Evolutionary conservation across 352 stramenopile genomes (phyloP), one percentile per base, ranked within the genome.

Genomic region (Phytopythium montanum): DNA sequence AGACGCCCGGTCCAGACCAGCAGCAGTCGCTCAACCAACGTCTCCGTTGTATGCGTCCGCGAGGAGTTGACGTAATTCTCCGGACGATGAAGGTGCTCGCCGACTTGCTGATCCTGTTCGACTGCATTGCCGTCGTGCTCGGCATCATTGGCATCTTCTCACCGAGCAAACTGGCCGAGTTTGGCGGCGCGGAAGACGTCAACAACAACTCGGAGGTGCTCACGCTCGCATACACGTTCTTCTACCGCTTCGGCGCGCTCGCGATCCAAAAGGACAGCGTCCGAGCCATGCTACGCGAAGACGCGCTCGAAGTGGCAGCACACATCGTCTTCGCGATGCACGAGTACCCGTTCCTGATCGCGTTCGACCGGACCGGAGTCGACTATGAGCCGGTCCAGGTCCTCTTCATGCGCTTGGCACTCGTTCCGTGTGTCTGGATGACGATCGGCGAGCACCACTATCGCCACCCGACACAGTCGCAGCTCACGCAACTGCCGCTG

Each of bases 311-410:
- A 36, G 5, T 78, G 3, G 29, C 67, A 25, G 67, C 56, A 23
- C 65, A 81, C 51, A 19, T 78, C 18, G 45, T 75, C 6, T 78
- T 81, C 49, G 53, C 57, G 18, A 55, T 62, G 45, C 67, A 75
- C 57, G 61, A 81, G 59, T 72, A 76, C 41, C 58, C 64, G 19
- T 81, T 78, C 57, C 63, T 71, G 23, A 16, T 78, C 42, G 49
- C 69, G 13, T 39, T 67, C 19, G 44, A 54, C 56, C 8, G 46
- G 12, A 77, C 66, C 5, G 50, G 53, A 4, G 29, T 61, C 1
- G 65, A 60, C 13, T 77, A 61, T 60, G 62, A 77, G 50, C 61
- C 62, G 31, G 23, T 80, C 4, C 66, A 76, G 45, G 66, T 54
- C 18, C 50, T 73, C 21, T 75, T 70, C 44, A 75, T 75, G 68